Percentiles rank a stretch among this genome's conserved stretches.
These are phyloP conservation scores for Chamaecyparis obtusa DNA, from an alignment of 75 land plant species.

Conservation along the genomic window DNA sequence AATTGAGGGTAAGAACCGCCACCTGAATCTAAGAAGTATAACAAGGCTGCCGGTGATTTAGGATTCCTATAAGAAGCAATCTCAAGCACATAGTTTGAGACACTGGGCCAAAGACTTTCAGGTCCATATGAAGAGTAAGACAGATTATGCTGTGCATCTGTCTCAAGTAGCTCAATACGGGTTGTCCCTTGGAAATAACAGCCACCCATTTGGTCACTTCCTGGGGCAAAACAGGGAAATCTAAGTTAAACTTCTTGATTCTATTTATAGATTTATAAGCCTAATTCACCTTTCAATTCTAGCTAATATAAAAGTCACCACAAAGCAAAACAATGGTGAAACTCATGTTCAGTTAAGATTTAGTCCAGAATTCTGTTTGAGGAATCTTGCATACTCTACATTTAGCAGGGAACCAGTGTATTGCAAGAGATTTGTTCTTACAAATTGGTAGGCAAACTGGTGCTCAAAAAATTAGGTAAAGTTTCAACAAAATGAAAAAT, in stretches of 20 bases:
- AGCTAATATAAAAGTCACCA: background rate
- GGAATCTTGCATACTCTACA: too few relatives aligned
- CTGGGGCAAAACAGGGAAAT: constrained; percentile 3
- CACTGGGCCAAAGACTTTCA: constrained; percentile 51
- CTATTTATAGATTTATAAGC: background rate
- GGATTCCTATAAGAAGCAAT: constrained; percentile 39
- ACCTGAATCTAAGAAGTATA: constrained; percentile 77
- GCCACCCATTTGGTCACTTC: constrained; percentile 8
- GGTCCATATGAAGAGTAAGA: constrained; percentile 66
- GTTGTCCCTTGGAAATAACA: constrained; percentile 23
- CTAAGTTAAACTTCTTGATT: background rate
- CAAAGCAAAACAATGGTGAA: background rate
- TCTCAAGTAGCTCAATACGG: constrained; percentile 56
- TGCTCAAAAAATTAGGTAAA: background rate
- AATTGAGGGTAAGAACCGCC: constrained; percentile 52
- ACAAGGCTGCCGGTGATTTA: constrained; percentile 30
- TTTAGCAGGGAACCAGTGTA: background rate
- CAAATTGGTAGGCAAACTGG: background rate
- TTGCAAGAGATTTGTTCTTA: background rate
- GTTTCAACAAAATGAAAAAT: background rate
- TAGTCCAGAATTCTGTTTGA: background rate
- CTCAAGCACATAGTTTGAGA: constrained; percentile 38
- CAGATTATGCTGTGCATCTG: constrained; percentile 33
- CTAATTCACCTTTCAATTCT: background rate
- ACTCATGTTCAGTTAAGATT: background rate